Evolutionary conservation across 139 green algal species (phyloP).

Genomic region (Chlorella sorokiniana): DNA sequence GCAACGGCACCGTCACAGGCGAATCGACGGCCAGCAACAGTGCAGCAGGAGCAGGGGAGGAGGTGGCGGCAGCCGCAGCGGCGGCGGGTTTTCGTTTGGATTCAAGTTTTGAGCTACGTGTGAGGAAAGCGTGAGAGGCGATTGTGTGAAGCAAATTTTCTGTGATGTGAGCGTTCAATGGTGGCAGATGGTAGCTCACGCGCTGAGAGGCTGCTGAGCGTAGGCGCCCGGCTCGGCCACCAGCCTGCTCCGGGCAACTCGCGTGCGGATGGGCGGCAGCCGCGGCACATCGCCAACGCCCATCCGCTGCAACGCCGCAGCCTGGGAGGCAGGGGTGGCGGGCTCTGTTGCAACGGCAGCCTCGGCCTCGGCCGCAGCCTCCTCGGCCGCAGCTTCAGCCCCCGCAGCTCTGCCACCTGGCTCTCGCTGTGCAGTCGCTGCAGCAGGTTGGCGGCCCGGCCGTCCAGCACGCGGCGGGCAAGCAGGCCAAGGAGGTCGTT

Average conservation of each 20-base stretch:
- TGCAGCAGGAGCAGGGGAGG: neutral
- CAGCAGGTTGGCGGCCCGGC: neutral
- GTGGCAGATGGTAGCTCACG: neutral
- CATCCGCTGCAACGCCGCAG: neutral
- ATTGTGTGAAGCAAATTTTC: neutral
- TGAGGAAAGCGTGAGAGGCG: too few species aligned
- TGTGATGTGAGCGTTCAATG: too few species aligned
- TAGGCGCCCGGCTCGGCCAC: too few species aligned
- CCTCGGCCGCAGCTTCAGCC: neutral
- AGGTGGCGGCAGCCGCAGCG: neutral
- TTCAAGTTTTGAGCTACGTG: neutral
- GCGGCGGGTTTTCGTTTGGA: neutral
- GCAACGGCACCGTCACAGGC: neutral
- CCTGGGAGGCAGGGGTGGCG: neutral
- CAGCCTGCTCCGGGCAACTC: neutral
- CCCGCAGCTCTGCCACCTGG: neutral
- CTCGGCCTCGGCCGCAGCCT: neutral
- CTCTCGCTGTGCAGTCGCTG: slow-evolving; percentile 15
- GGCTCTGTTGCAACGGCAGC: neutral
- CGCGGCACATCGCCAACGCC: neutral
- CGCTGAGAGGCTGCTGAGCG: neutral
- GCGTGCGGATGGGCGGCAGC: slow-evolving; percentile 29
- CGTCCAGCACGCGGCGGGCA: slow-evolving; percentile 35
- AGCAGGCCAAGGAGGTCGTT: slow-evolving; percentile 40
- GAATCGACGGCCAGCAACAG: neutral